A percentile compares a stretch with the other conserved stretches of the same genome.
Conservation (phyloP, 176 grass and related monocot genomes). For the Musa itinerans region DNA sequence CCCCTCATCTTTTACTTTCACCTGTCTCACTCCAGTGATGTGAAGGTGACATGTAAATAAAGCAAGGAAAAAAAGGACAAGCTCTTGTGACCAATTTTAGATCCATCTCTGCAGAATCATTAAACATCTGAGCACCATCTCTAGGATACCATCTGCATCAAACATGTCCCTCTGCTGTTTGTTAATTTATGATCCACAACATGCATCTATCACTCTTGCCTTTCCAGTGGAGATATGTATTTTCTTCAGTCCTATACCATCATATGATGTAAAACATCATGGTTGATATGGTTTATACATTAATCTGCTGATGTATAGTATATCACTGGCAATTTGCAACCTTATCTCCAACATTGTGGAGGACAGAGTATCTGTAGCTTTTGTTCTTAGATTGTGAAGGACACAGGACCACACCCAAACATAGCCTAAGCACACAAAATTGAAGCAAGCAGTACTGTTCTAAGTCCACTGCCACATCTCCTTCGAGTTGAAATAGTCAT, state of each 20-base stretch:
- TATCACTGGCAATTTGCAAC: neutral
- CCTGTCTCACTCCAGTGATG: neutral
- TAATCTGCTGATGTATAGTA: neutral
- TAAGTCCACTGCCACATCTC: too few relatives aligned
- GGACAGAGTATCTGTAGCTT: neutral
- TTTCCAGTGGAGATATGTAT: too few relatives aligned
- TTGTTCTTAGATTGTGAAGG: neutral
- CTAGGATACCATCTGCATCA: too few relatives aligned
- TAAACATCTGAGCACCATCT: too few relatives aligned
- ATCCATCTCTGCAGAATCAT: neutral
- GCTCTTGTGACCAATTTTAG: neutral
- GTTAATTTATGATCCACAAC: too few relatives aligned
- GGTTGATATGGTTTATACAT: neutral
- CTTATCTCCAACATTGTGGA: neutral
- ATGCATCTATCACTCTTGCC: too few relatives aligned
- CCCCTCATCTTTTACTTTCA: neutral
- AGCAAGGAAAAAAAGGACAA: neutral
- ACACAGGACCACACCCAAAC: neutral
- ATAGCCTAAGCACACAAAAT: neutral
- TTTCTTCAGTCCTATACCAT: too few relatives aligned
- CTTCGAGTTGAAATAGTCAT: neutral
- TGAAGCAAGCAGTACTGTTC: neutral
- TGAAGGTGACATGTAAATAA: neutral
- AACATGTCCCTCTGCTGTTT: too few relatives aligned
- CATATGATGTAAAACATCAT: too few relatives aligned